These are phyloP conservation scores for Pseudonectria foliicola DNA, from an alignment of 2,329 filamentous ascomycete species.

Conservation along the genomic window DNA sequence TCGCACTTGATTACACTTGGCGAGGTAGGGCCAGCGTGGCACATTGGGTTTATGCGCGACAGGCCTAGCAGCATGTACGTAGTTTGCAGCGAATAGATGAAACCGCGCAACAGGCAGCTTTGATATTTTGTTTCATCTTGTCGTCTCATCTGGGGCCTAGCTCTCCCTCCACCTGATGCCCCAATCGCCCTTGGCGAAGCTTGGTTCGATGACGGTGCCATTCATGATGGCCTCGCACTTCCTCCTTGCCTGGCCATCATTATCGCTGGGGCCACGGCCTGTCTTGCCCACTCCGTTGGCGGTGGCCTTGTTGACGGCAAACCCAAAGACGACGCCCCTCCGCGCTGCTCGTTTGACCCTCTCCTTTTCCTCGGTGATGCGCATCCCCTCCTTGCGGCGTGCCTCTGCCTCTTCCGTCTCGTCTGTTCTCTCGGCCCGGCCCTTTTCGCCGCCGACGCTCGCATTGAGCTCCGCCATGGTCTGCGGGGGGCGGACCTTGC, in stretches of 20 bases:
- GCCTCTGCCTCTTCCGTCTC: slow-evolving; percentile 45
- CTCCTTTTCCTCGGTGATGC: slow-evolving; percentile 40
- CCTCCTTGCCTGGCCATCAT: slow-evolving; percentile 21
- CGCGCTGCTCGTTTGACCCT: slow-evolving; percentile 57
- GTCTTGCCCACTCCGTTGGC: slow-evolving; percentile 1
- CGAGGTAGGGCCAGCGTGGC: not conserved
- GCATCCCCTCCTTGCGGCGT: slow-evolving; percentile 42
- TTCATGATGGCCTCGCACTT: slow-evolving; percentile 55
- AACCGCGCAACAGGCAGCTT: too few relatives aligned
- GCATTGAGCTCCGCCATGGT: slow-evolving; percentile 44
- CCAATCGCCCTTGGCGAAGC: slow-evolving; percentile 56
- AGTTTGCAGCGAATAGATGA: too few relatives aligned
- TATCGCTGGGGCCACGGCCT: slow-evolving; percentile 1
- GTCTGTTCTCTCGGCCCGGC: slow-evolving; percentile 42
- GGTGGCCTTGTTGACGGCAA: slow-evolving; percentile 19
- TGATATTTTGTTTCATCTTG: too few relatives aligned
- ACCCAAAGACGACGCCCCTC: slow-evolving; percentile 50
- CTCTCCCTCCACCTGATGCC: slow-evolving; percentile 47
- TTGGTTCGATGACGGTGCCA: slow-evolving; percentile 50
- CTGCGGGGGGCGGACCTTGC: slow-evolving; percentile 29
- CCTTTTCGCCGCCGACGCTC: slow-evolving; percentile 49
- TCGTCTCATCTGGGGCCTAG: too few relatives aligned
- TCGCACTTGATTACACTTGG: not conserved
- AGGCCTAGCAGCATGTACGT: not conserved
- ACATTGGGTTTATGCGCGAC: not conserved